Percentiles rank a stretch among this genome's conserved stretches.
Conservation (phyloP, 2,329 filamentous ascomycete genomes). For the Pyrenophora graminea region DNA sequence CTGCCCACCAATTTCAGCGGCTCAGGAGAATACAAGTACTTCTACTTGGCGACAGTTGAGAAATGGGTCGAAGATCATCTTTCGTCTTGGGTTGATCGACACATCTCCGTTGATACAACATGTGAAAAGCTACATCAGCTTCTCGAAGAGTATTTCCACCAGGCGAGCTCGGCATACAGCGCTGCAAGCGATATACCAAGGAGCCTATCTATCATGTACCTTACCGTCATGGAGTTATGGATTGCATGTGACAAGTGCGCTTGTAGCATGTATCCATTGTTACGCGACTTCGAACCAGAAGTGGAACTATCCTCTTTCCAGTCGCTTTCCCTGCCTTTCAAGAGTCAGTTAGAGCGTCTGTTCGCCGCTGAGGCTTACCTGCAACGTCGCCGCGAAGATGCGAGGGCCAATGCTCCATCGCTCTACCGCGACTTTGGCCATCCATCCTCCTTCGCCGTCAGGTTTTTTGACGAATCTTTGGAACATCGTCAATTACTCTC, state of each 20-base stretch:
- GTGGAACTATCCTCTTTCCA: slow-evolving; percentile 50
- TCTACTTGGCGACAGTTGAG: slow-evolving; percentile 56
- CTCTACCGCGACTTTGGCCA: slow-evolving; percentile 49
- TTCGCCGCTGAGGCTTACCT: slow-evolving; percentile 56
- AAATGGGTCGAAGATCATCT: slow-evolving; percentile 54
- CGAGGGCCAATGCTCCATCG: slow-evolving; percentile 25
- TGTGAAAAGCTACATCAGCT: slow-evolving; percentile 27
- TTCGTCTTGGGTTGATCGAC: slow-evolving; percentile 44
- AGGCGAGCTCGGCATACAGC: slow-evolving; percentile 39
- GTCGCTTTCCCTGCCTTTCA: slow-evolving; percentile 52
- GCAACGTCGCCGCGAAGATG: slow-evolving; percentile 27
- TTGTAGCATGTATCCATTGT: slow-evolving; percentile 43
- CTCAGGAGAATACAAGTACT: slow-evolving; percentile 18
- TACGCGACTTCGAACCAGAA: slow-evolving; percentile 55
- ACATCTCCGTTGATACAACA: slow-evolving; percentile 25
- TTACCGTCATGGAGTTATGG: slow-evolving; percentile 64
- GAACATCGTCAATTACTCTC: slow-evolving; percentile 45
- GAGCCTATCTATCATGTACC: slow-evolving; percentile 58
- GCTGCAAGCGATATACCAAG: slow-evolving; percentile 49
- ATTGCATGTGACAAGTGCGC: slow-evolving; percentile 59
- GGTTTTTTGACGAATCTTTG: slow-evolving; percentile 54
- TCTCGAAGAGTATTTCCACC: slow-evolving; percentile 22
- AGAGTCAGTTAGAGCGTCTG: slow-evolving; percentile 54
- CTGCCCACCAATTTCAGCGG: slow-evolving; percentile 11
- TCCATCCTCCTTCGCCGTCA: slow-evolving; percentile 51